Base-by-base conservation (phyloP, 345 rosid genomes). In the Populus nigra region DNA sequence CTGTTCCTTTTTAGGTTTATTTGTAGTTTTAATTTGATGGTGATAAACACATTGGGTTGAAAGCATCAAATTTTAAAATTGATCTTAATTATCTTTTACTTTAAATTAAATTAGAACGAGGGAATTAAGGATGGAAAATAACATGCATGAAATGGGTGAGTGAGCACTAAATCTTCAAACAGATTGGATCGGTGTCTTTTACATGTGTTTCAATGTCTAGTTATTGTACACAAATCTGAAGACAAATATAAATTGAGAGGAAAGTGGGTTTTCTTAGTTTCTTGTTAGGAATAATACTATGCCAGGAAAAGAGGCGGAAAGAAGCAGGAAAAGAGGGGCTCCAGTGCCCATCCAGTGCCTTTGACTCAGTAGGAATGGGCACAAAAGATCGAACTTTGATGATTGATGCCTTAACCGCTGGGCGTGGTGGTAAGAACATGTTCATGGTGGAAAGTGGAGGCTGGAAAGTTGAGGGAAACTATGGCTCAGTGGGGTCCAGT, bases 401-500 rank as follows among this genome's bases (percentile, higher is more conserved):
- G 20, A n/a, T 57, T 8, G 11, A n/a, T 11, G 3, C 23, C 63
- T 2, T 59, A 65, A 66, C 69, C 73, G 76, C 73, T 63, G 83
- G 83, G 69, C 7, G 59, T 68, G 86, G 49, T 69, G 86, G 49
- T 66, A 43, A 33, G 61, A 72, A 22, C 27, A 38, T 65, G 9
- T 41, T 68, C 16, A 12, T 25, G 55, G 53, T 68, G 55, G 67
- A 22, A 55, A 41, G 8, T 9, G 8, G 13, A 10, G 31, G 35
- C 35, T 38, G 57, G 68, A 22, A 55, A 43, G 9, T 9, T 33
- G 35, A 33, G 35, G 8, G 15, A 11, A 16, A 67, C 12, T 1
- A 35, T n/a, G 29, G 68, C 22, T 38, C 6, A 2, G 78, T 79
- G 85, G 88, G 88, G 74, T 36, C 83, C 63, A 36, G 8, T 85